These are phyloP conservation scores for Xylariaceae sp. DNA, from an alignment of 2,329 filamentous ascomycete genomes.

Conservation along the genomic window DNA sequence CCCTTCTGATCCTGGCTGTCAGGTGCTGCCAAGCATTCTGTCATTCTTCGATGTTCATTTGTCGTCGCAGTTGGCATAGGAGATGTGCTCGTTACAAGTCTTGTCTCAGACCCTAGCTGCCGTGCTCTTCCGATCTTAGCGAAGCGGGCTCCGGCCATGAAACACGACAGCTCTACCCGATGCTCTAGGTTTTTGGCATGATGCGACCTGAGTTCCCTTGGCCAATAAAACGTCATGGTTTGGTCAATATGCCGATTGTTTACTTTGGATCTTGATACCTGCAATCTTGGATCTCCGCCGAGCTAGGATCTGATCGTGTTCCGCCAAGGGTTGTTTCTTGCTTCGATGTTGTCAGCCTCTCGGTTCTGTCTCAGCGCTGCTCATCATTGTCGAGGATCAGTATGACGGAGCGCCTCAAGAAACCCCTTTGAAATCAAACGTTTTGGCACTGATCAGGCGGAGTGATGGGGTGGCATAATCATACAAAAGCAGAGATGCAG, in stretches of 20 bases:
- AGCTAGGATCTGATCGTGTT: conserved; percentile 1
- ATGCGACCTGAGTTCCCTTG: too few species aligned
- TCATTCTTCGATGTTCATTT: conserved; percentile 1
- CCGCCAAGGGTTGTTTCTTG: conserved; percentile 2
- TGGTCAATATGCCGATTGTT: too few species aligned
- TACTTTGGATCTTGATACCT: conserved; percentile 3
- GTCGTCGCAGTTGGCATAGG: conserved; percentile 1
- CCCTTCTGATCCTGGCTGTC: neutral
- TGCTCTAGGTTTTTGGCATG: too few species aligned
- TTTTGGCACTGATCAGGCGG: conserved; percentile 5
- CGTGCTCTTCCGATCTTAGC: conserved; percentile 16
- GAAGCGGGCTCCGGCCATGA: conserved; percentile 11
- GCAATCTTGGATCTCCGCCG: conserved; percentile 8
- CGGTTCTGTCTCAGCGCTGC: conserved; percentile 24
- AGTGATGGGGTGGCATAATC: conserved; percentile 11
- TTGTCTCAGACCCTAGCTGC: conserved; percentile 31
- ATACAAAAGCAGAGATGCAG: conserved; percentile 25
- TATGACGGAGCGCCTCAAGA: conserved; percentile 12
- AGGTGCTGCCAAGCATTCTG: neutral
- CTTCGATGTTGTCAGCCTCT: conserved; percentile 1
- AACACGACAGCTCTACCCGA: conserved; percentile 16
- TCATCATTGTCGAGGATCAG: conserved; percentile 24
- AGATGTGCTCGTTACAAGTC: conserved; percentile 27
- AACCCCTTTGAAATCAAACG: conserved; percentile 12
- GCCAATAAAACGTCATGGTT: too few species aligned